Conservation (phyloP, 192 early-diverging fungal species). For the Backusella sp. region DNA sequence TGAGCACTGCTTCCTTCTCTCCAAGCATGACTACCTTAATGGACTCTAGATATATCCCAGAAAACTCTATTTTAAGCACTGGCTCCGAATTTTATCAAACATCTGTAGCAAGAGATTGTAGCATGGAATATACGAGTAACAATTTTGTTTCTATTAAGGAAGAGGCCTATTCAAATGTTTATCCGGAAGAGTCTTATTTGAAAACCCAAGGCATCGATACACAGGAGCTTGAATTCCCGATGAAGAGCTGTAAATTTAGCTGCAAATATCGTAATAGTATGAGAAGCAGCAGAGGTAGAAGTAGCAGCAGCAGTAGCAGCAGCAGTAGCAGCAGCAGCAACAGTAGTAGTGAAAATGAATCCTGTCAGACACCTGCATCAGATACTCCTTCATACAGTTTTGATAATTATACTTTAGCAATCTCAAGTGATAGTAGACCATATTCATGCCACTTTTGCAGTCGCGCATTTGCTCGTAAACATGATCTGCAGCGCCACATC, state of each 20-base stretch:
- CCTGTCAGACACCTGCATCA: slow-evolving; percentile 4
- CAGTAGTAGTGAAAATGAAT: slow-evolving; percentile 2
- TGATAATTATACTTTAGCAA: slow-evolving; percentile 5
- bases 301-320: background rate
- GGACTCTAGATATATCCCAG: background rate
- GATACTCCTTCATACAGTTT: slow-evolving; percentile 7
- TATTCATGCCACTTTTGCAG: slow-evolving; percentile 11
- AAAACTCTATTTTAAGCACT: background rate
- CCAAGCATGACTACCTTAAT: background rate
- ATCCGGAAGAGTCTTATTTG: background rate
- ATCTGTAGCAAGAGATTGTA: background rate
- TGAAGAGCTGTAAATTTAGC: background rate
- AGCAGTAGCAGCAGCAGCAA: background rate
- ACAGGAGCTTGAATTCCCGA: background rate
- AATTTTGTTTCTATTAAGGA: background rate
- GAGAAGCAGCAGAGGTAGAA: background rate
- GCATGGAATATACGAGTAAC: background rate
- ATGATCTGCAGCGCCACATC: slow-evolving; percentile 14
- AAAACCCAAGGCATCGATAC: background rate
- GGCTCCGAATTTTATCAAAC: background rate
- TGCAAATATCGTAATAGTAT: background rate
- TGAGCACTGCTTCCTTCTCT: background rate
- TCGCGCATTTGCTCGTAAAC: slow-evolving; percentile 10
- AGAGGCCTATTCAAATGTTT: background rate
- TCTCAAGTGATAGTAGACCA: background rate